These are phyloP conservation scores for Penicillium manginii DNA, from an alignment of 495 filamentous ascomycete genomes.

Conservation along the genomic window DNA sequence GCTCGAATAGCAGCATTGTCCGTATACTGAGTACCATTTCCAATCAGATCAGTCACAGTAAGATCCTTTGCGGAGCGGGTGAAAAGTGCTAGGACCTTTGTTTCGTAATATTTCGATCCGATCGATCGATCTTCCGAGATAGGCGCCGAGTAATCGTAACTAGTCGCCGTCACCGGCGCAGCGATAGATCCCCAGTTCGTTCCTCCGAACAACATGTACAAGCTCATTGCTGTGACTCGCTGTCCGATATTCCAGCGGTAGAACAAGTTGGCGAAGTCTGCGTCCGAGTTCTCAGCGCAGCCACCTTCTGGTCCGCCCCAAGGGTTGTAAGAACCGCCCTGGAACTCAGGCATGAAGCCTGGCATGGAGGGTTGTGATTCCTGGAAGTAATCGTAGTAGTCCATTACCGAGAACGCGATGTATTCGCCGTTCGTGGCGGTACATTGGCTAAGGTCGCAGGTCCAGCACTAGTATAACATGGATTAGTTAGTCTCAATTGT, in stretches of 20 bases:
- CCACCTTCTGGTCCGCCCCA: slow-evolving; percentile 62
- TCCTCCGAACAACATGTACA: slow-evolving; percentile 67
- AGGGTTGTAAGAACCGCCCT: slow-evolving; percentile 65
- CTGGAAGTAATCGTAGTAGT: slow-evolving; percentile 61
- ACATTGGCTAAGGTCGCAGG: slow-evolving; percentile 59
- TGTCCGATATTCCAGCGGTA: slow-evolving; percentile 62
- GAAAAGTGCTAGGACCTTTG: slow-evolving; percentile 61
- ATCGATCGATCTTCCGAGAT: slow-evolving; percentile 62
- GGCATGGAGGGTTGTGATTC: slow-evolving; percentile 55
- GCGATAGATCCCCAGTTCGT: slow-evolving; percentile 60
- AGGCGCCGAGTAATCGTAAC: slow-evolving; percentile 64
- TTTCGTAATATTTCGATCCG: slow-evolving; percentile 62
- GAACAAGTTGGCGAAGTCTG: slow-evolving; percentile 62
- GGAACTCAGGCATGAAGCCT: slow-evolving; percentile 64
- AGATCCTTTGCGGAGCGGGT: slow-evolving; percentile 57
- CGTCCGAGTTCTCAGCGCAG: slow-evolving; percentile 47
- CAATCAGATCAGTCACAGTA: slow-evolving; percentile 54
- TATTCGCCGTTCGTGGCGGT: slow-evolving; percentile 58
- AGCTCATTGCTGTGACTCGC: slow-evolving; percentile 53
- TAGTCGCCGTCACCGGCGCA: slow-evolving; percentile 50
- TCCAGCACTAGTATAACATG: slow-evolving; percentile 53
- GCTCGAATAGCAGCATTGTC: slow-evolving; percentile 50
- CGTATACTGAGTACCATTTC: slow-evolving; percentile 61
- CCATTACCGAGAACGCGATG: slow-evolving; percentile 52
- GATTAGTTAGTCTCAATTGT: not conserved